A percentile compares a stretch with the other conserved stretches of the same genome.
These are phyloP conservation scores for Telfairia occidentalis DNA, from an alignment of 331 rosid genomes.

Conservation along the genomic window DNA sequence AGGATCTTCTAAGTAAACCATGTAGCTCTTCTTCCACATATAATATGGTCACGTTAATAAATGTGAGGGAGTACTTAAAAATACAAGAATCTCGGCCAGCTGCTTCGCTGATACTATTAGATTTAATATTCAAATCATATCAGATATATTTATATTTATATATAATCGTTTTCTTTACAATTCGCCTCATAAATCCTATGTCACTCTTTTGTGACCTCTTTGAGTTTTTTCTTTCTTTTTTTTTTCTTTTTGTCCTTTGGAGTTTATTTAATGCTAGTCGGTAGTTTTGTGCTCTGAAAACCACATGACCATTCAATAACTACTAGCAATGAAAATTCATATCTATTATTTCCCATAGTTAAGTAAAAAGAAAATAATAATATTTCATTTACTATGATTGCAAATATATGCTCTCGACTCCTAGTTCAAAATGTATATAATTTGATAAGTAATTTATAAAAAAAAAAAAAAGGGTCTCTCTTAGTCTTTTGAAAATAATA, in stretches of 20 bases:
- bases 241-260: background rate
- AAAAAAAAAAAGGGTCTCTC: no score
- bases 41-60: background rate
- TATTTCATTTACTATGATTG: background rate
- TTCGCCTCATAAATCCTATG: slow-evolving; percentile 9
- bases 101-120: background rate
- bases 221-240: background rate
- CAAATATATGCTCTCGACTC: background rate
- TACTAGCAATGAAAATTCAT: background rate
- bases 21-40: background rate
- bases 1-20: background rate
- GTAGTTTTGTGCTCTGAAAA: background rate
- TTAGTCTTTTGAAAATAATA: no score
- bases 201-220: background rate
- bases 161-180: background rate
- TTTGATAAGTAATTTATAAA: background rate
- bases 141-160: background rate
- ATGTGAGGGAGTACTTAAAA: background rate
- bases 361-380: background rate
- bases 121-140: background rate
- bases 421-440: background rate
- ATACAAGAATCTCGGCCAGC: slow-evolving; percentile 7
- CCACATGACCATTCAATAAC: background rate
- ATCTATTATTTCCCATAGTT: background rate
- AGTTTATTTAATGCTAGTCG: background rate